Conservation (phyloP, 805 yeast species). For the Spathaspora gorwiae region DNA sequence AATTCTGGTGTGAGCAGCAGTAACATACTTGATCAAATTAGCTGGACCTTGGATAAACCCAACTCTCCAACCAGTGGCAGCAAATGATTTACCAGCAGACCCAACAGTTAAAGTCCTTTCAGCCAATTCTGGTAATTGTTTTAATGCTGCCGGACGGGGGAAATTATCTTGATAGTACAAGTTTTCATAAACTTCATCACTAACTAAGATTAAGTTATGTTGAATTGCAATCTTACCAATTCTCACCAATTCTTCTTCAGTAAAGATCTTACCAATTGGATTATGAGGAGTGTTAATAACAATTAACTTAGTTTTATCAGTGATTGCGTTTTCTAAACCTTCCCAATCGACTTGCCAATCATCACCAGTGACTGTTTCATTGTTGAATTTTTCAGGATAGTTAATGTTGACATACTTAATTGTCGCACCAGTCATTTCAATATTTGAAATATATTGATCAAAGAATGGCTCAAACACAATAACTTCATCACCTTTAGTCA, state of each 20-base stretch:
- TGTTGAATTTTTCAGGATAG: slow-evolving; percentile 70
- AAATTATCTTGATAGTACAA: slow-evolving; percentile 66
- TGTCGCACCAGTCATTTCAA: slow-evolving; percentile 90
- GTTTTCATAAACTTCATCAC: slow-evolving; percentile 96
- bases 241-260: slow-evolving; percentile 63
- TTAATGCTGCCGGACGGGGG: slow-evolving; percentile 78
- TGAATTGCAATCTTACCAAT: slow-evolving; percentile 83
- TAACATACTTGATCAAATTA: slow-evolving; percentile 74
- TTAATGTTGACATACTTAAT: slow-evolving; percentile 82
- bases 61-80: slow-evolving; percentile 99
- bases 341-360: slow-evolving; percentile 87
- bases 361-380: slow-evolving; percentile 61
- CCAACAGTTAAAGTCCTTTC: slow-evolving; percentile 86
- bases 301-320: slow-evolving; percentile 74
- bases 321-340: slow-evolving; percentile 67
- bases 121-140: slow-evolving; percentile 63
- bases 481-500: slow-evolving; percentile 88
- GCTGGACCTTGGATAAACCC: slow-evolving; percentile 92
- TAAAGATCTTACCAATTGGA: slow-evolving; percentile 90
- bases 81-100: slow-evolving; percentile 95
- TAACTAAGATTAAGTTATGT: slow-evolving; percentile 73
- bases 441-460: slow-evolving; percentile 93
- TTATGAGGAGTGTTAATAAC: slow-evolving; percentile 94
- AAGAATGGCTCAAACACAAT: slow-evolving; percentile 96
- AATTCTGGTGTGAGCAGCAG: slow-evolving; percentile 90